Base-by-base conservation (phyloP, 2,329 filamentous ascomycete genomes). In the Colletotrichum spinosum region DNA sequence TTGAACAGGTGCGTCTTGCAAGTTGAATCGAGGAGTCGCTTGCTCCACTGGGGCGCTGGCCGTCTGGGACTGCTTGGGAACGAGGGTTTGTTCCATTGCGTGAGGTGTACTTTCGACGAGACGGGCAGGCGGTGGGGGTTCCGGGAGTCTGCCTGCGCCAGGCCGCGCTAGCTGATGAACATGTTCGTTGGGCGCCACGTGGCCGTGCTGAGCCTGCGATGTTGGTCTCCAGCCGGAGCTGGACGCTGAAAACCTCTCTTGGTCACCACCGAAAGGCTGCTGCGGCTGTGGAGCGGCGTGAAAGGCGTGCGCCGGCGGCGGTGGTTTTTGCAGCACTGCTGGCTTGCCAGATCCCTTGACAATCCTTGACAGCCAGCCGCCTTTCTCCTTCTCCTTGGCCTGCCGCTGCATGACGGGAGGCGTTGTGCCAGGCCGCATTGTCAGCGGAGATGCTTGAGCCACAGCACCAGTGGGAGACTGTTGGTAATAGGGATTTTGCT, bases 341-440 rank as follows among this genome's bases (percentile, higher is more conserved):
- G 54, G n/a, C 12, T 63, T 69, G 8, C 41, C 39, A 5, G 66
- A 48, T 17, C 55, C 33, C n/a, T 64, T 68, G 55, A 46, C 64
- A 1, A 68, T 48, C 63, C 68, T 68, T 15, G 68, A 68, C 7
- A 67, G 52, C 69, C 65, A 70, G 8, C 68, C 49, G 2, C 57
- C 66, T 34, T 67, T 67, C 11, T 68, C 66, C n/a, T 55, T 69
- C 4, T 51, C 63, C 34, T 49, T 61, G n/a, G 46, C 38, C 8
- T 55, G 35, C 4, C 53, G 46, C 42, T 52, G 38, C n/a, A 51
- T 45, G 9, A 37, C 51, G 8, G 67, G 53, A 8, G 55, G 42
- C 5, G 25, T 62, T 13, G 60, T 58, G 15, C 12, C 63, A 6
- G 60, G 60, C 2, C 55, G 50, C 39, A 50, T 13, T 4, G 2